These are phyloP conservation scores for Corylus avellana DNA, from an alignment of 306 rosid species.

Conservation along the genomic window DNA sequence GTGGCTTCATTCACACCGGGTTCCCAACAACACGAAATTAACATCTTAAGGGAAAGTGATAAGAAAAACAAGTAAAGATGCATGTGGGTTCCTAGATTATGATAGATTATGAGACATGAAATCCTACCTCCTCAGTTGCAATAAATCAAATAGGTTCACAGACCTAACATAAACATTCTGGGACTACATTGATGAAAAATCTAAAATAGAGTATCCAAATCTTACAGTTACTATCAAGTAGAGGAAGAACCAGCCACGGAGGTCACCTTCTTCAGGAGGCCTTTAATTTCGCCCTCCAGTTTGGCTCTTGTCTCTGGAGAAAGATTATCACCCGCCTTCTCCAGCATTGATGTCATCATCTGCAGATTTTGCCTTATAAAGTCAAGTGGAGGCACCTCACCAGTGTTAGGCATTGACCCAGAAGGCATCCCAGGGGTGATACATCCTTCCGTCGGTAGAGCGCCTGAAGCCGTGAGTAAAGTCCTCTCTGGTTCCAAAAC, in stretches of 20 bases:
- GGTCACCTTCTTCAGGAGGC: constrained; percentile 72
- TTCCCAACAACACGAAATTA: no score
- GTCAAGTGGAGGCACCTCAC: constrained; percentile 53
- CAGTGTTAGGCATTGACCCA: constrained; percentile 26
- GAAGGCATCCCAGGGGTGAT: constrained; percentile 19
- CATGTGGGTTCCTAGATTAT: not conserved
- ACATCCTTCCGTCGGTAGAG: constrained; percentile 21
- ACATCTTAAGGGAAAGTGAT: not conserved
- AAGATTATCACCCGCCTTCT: constrained; percentile 66
- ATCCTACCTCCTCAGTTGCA: not conserved
- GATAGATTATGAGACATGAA: not conserved
- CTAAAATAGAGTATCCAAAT: constrained; percentile 12
- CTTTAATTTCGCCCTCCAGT: constrained; percentile 63
- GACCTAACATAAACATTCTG: not conserved
- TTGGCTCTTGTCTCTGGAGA: constrained; percentile 62
- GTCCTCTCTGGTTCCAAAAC: constrained; percentile 17
- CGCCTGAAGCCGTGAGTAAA: constrained; percentile 9
- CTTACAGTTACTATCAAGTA: constrained; percentile 13
- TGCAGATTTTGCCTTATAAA: constrained; percentile 63
- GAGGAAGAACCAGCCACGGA: constrained; percentile 49
- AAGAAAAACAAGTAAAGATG: not conserved
- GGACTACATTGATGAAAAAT: not conserved
- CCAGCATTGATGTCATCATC: constrained; percentile 70
- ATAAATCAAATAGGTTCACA: not conserved
- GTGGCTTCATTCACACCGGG: no score